Percentiles rank a stretch among this genome's conserved stretches.
Evolutionary conservation across 208 protist genomes (phyloP).

Genomic region (Zelonia costaricensis): DNA sequence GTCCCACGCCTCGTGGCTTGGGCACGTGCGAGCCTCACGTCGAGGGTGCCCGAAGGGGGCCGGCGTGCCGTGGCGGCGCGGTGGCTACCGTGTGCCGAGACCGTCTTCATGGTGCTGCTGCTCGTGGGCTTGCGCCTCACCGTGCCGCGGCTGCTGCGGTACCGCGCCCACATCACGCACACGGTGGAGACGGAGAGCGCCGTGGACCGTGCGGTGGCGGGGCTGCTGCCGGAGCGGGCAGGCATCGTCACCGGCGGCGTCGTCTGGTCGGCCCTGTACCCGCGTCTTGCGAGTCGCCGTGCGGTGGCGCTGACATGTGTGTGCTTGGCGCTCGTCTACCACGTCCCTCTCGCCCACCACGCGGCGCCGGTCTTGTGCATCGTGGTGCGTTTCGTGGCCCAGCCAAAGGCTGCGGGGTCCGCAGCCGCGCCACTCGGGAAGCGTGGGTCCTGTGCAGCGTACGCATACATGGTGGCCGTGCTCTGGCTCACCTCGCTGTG

Average conservation of each 20-base stretch:
- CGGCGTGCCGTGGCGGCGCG: no score
- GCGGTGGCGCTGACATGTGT: slow-evolving; percentile 3
- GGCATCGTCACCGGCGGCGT: slow-evolving; percentile 27
- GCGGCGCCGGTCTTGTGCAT: slow-evolving; percentile 34
- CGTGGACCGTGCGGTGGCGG: slow-evolving; percentile 31
- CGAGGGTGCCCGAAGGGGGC: no score
- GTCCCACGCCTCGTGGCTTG: slow-evolving; percentile 8
- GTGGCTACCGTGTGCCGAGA: no score
- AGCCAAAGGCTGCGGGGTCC: neutral
- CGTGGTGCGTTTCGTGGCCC: neutral
- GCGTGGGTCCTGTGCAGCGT: no score
- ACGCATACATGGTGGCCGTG: slow-evolving; percentile 45
- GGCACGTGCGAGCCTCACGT: no score
- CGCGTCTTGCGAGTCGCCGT: neutral
- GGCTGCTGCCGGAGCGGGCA: slow-evolving; percentile 14
- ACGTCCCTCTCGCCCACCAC: slow-evolving; percentile 52
- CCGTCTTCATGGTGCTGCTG: slow-evolving; percentile 15
- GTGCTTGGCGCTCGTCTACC: slow-evolving; percentile 29
- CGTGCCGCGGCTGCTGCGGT: slow-evolving; percentile 40
- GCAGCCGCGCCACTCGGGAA: neutral
- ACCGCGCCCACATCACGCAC: slow-evolving; percentile 61
- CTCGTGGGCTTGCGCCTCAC: slow-evolving; percentile 29
- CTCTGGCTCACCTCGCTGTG: slow-evolving; percentile 59
- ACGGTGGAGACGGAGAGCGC: slow-evolving; percentile 38
- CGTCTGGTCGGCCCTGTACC: slow-evolving; percentile 18